Base-by-base conservation (phyloP, 306 rosid genomes). In the Pterocarpus santalinus region DNA sequence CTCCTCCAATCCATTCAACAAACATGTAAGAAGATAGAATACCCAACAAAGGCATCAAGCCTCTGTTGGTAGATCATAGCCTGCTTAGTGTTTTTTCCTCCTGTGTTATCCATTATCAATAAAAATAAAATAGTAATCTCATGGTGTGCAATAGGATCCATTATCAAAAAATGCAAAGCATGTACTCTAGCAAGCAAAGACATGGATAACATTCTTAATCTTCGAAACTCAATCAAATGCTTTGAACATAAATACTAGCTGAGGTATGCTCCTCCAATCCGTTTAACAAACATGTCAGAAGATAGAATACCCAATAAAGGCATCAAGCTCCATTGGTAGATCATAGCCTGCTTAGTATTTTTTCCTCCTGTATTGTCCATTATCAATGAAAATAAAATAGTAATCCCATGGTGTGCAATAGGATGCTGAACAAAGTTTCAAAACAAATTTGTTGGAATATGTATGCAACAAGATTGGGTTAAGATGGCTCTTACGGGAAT, bases 401-500 rank as follows among this genome's bases (percentile, higher is more conserved):
- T 17, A 17, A 57, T 7, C 17, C 15, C 70, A 65, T 32, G 15
- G 28, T 65, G 17, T 65, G 5, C 30, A 65, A 66, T 2, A 17
- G 8, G 35, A 66, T 66, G 30, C 2, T 7, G 15, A 52, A 39
- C 6, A 65, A 10, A n/a, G 9, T 36, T 35, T 65, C 15, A 65
- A 39, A 15, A 10, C 33, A 66, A 35, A 41, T 22, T 38, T 38
- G 3, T 38, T 38, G 5, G 41, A 3, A 43, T 0, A 47, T 8
- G 8, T 47, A 47, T 47, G 52, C 52, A 47, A 11, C 2, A 12
- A 43, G 53, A 47, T 15, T 39, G 53, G 65, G 69, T 71, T 30
- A 69, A 69, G 7, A 83, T 52, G 71, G 72, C 60, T 83, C 93
- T 90, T 90, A 95, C 98, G 1, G 98, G 91, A 22, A 88, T 95